Conservation (phyloP, 352 stramenopile species). For the Phytopythium mirpurense region DNA sequence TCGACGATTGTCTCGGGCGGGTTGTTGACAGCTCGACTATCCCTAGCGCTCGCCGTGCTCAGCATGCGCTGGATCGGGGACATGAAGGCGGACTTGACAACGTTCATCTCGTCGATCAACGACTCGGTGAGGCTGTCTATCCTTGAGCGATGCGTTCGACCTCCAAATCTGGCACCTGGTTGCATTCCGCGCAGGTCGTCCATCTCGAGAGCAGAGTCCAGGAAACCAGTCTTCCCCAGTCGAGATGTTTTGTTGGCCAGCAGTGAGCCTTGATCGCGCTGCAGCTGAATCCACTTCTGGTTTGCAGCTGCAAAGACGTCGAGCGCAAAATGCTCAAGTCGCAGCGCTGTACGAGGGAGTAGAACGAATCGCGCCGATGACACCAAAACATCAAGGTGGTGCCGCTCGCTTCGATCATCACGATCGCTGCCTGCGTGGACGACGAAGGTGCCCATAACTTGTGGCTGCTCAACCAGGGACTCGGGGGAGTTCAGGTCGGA, state of each 20-base stretch:
- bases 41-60: conserved; percentile 25
- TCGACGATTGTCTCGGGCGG: not conserved
- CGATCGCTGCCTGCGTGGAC: not conserved
- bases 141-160: conserved; percentile 22
- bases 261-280: conserved; percentile 29
- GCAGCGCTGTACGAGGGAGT: conserved; percentile 41
- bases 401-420: not conserved
- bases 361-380: conserved; percentile 45
- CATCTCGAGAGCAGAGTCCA: conserved; percentile 20
- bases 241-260: conserved; percentile 21
- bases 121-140: conserved; percentile 58
- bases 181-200: conserved; percentile 17
- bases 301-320: conserved; percentile 41
- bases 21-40: conserved; percentile 10
- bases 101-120: conserved; percentile 34
- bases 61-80: conserved; percentile 38
- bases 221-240: conserved; percentile 18
- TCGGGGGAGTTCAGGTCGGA: not conserved
- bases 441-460: conserved; percentile 1
- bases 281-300: conserved; percentile 34
- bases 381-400: conserved; percentile 24
- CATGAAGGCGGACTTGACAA: conserved; percentile 28
- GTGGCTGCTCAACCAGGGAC: conserved; percentile 3
- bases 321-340: conserved; percentile 50
- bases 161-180: conserved; percentile 22